A percentile compares a stretch with the other conserved stretches of the same genome.
Evolutionary conservation across 1,284 basidiomycete species (phyloP).

Genomic region (Boletellus dicymbophilus): DNA sequence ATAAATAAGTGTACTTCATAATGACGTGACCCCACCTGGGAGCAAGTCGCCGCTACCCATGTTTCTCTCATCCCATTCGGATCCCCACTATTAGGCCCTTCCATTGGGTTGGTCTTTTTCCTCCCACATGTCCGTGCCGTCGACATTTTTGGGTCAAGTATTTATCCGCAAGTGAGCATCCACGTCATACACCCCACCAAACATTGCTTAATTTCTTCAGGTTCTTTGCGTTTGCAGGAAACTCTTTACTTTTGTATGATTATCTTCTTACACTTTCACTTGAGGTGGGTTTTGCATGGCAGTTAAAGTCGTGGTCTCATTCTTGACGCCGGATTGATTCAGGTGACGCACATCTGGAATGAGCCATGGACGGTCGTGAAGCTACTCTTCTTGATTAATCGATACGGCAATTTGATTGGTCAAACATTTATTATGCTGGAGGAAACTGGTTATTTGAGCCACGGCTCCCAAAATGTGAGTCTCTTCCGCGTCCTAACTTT

Average conservation of each 20-base stretch:
- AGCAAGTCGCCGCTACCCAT: too few relatives aligned
- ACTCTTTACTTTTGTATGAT: background rate
- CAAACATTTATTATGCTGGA: background rate
- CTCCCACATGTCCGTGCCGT: background rate
- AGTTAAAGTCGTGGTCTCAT: background rate
- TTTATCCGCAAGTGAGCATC: background rate
- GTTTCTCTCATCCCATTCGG: too few relatives aligned
- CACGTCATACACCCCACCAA: background rate
- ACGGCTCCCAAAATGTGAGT: background rate
- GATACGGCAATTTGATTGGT: background rate
- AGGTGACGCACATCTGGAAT: background rate
- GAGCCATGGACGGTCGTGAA: background rate
- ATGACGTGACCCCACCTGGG: too few relatives aligned
- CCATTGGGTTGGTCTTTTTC: background rate
- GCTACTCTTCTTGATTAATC: background rate
- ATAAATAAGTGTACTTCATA: too few relatives aligned
- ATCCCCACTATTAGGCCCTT: background rate
- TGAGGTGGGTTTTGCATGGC: background rate
- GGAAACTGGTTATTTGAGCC: background rate
- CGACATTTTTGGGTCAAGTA: background rate
- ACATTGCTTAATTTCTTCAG: background rate
- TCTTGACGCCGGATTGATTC: background rate
- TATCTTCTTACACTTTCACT: background rate
- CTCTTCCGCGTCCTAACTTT: background rate
- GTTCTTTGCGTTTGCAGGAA: background rate